Evolutionary conservation across 2,329 filamentous ascomycete genomes (phyloP).

Genomic region (Sporothrix inflata): DNA sequence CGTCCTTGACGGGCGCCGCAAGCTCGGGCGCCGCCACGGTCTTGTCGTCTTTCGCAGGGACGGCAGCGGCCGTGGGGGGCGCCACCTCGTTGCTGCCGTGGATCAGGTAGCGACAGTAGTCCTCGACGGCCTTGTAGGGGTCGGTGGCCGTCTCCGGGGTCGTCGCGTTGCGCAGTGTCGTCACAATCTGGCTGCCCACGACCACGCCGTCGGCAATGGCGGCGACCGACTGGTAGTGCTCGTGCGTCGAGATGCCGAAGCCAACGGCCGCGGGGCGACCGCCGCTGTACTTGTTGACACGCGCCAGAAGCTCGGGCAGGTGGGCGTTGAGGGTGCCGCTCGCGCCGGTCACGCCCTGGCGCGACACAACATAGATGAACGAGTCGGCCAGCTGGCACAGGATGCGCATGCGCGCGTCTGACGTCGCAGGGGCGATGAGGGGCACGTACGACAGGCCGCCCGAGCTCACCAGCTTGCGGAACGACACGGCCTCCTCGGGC

Average conservation of each 20-base stretch:
- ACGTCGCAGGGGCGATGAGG: constrained; percentile 93
- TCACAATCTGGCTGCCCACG: constrained; percentile 94
- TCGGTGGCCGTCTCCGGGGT: constrained; percentile 49
- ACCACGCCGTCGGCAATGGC: constrained; percentile 90
- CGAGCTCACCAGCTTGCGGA: constrained; percentile 79
- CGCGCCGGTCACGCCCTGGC: constrained; percentile 95
- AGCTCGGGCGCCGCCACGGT: constrained; percentile 61
- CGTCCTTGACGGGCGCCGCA: constrained; percentile 58
- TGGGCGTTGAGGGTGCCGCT: constrained; percentile 79
- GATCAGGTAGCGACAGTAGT: constrained; percentile 76
- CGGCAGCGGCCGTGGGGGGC: constrained; percentile 50
- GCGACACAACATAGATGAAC: constrained; percentile 97
- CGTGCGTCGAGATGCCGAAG: constrained; percentile 92
- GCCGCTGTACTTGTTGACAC: constrained; percentile 90
- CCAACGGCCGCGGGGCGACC: constrained; percentile 90
- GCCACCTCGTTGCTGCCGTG: constrained; percentile 49
- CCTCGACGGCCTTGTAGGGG: constrained; percentile 67
- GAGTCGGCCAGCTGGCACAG: constrained; percentile 97
- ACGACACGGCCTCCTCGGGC: constrained; percentile 91
- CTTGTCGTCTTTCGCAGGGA: constrained; percentile 68
- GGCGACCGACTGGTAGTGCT: constrained; percentile 87
- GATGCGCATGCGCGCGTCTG: constrained; percentile 89
- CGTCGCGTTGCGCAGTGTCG: constrained; percentile 66
- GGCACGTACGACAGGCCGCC: constrained; percentile 91
- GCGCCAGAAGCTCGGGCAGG: constrained; percentile 77